Conservation (phyloP, 2,329 filamentous ascomycete species). For the Calycina herbarum region DNA sequence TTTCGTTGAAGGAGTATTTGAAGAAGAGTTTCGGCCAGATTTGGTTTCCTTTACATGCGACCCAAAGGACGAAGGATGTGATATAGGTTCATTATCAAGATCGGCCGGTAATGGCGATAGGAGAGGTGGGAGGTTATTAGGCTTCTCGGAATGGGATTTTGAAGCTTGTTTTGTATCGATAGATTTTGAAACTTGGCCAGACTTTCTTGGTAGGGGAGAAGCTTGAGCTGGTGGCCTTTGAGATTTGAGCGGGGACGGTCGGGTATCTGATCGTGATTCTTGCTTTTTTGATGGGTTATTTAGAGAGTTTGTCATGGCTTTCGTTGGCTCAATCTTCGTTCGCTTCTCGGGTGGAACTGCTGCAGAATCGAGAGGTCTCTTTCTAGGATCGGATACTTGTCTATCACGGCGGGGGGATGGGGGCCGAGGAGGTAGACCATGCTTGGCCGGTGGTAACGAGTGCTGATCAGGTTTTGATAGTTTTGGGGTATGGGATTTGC, state of each 20-base stretch:
- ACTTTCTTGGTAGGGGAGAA: constrained; percentile 23
- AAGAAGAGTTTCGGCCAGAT: constrained; percentile 21
- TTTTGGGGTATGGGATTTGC: constrained; percentile 15
- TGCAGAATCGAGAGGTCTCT: constrained; percentile 33
- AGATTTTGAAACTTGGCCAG: constrained; percentile 14
- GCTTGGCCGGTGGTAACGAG: constrained; percentile 20
- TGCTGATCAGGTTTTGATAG: constrained; percentile 12
- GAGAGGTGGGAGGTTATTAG: constrained; percentile 26
- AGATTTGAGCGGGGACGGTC: constrained; percentile 23
- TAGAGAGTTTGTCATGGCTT: constrained; percentile 21
- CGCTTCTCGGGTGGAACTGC: constrained; percentile 33
- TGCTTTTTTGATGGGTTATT: constrained; percentile 22
- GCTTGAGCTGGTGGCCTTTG: constrained; percentile 21
- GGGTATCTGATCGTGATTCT: constrained; percentile 22
- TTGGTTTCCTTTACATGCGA: constrained; percentile 17
- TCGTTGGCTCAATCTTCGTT: constrained; percentile 29
- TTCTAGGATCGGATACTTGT: constrained; percentile 24
- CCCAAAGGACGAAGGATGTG: constrained; percentile 10
- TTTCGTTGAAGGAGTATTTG: constrained; percentile 25
- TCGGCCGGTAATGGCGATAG: constrained; percentile 33
- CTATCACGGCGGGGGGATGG: constrained; percentile 26
- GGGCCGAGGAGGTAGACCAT: constrained; percentile 33
- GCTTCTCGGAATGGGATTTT: constrained; percentile 22
- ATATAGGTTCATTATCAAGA: constrained; percentile 23
- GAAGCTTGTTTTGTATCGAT: constrained; percentile 19